Base-by-base conservation (phyloP, 345 rosid genomes). In the Microcos paniculata region DNA sequence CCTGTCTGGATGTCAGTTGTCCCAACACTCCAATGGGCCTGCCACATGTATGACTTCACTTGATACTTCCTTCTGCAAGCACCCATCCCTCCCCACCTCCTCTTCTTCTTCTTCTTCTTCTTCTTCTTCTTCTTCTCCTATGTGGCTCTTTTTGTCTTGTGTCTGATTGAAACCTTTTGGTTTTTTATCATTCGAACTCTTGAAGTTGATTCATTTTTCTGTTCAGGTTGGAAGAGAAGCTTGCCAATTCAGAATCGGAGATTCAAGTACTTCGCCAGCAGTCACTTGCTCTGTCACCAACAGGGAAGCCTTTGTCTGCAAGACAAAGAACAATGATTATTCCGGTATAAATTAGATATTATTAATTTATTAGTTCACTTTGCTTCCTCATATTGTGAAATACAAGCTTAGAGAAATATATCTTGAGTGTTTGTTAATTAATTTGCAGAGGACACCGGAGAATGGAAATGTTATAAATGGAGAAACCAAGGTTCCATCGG, bases 221-320 rank as follows among this genome's bases (percentile, higher is more conserved):
- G 40, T 70, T 75, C 88, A 96, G 99, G 81, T 76, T 94, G 69
- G 98, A 96, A 87, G 98, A 96, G 80, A 96, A 91, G 78, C 96
- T 96, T 80, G 87, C 97, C 78, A 96, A 96, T 82, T 90, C 92
- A 51, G 99, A 96, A 82, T 92, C 99, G 2, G 99, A 96, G 82
- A 96, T 84, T 87, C 99, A 96, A 89, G 98, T 96, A 49, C 95
- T 96, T 53, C 94, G 99, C 61, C 97, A 96, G 83, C 99, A 96
- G 82, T 94, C 99, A 72, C 84, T 96, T 79, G 84, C 95, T 73
- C 87, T 96, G 75, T 94, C 99, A 18, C 98, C 99, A 48, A 96
- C 98, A 57, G 94, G 95, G 67, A 94, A 91, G 85, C 62, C 91
- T 75, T 77, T 92, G 83, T 73, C 97, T 71, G 81, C 85, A 1